Conservation (phyloP, 1,139 yeast genomes). For the Diutina sp. region DNA sequence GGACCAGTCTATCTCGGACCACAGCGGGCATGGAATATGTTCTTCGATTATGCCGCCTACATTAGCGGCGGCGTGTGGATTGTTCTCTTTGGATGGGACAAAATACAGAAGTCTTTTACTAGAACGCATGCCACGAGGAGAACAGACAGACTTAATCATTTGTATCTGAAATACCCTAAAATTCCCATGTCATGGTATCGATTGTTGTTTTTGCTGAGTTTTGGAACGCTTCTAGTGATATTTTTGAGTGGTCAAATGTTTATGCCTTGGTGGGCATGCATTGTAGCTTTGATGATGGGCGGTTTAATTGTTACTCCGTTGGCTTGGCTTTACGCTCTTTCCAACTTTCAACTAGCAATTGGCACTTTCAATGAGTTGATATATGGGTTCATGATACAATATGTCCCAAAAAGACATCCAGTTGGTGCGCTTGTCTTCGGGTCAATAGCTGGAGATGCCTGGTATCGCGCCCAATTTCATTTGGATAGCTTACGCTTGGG, state of each 20-base stretch:
- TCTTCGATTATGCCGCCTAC: slow-evolving; percentile 40
- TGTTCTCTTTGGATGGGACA: slow-evolving; percentile 22
- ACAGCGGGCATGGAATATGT: slow-evolving; percentile 37
- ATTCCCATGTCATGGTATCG: slow-evolving; percentile 33
- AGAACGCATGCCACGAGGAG: slow-evolving; percentile 5
- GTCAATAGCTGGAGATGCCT: slow-evolving; percentile 38
- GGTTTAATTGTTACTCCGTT: slow-evolving; percentile 34
- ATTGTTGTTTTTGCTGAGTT: slow-evolving; percentile 19
- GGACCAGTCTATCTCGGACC: slow-evolving; percentile 31
- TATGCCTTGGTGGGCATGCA: slow-evolving; percentile 37
- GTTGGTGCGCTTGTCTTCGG: slow-evolving; percentile 38
- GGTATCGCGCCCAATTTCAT: slow-evolving; percentile 40
- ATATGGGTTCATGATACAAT: slow-evolving; percentile 32
- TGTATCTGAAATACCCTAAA: slow-evolving; percentile 22
- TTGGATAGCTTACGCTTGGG: slow-evolving; percentile 36
- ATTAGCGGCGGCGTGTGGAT: slow-evolving; percentile 36
- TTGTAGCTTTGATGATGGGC: slow-evolving; percentile 30
- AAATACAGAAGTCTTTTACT: slow-evolving; percentile 4
- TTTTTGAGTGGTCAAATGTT: slow-evolving; percentile 26
- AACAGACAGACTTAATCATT: slow-evolving; percentile 25
- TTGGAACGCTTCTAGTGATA: slow-evolving; percentile 19
- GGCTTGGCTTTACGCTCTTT: slow-evolving; percentile 36
- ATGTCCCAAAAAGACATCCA: slow-evolving; percentile 20
- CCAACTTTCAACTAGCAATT: slow-evolving; percentile 38
- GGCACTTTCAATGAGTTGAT: slow-evolving; percentile 39